Percentiles rank a stretch among this genome's conserved stretches.
Conservation (phyloP, 176 grass and related monocot genomes). For the Saccharum officinarum region DNA sequence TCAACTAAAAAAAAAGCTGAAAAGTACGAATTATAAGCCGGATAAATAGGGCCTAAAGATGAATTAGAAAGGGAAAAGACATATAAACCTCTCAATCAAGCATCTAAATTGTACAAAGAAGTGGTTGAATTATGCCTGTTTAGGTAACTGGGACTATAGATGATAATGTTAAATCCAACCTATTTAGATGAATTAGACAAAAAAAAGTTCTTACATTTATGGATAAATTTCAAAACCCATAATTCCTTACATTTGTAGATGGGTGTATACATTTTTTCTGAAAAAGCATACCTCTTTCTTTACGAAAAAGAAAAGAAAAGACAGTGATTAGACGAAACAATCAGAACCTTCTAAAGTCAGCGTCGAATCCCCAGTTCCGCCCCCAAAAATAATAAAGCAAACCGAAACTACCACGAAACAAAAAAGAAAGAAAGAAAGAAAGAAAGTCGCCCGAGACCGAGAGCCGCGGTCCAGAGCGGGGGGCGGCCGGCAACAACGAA, state of each 20-base stretch:
- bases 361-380: not conserved
- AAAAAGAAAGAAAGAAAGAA: not conserved
- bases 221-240: not conserved
- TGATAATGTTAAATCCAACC: too few species aligned
- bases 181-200: too few species aligned
- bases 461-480: slow-evolving; percentile 41
- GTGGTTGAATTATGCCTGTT: too few species aligned
- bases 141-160: too few species aligned
- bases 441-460: not conserved
- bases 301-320: not conserved
- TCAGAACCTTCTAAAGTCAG: slow-evolving; percentile 21
- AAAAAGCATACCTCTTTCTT: not conserved
- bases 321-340: not conserved
- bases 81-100: too few species aligned
- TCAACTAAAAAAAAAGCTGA: too few species aligned
- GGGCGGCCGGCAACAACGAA: slow-evolving; percentile 41
- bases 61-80: too few species aligned
- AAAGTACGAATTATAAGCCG: too few species aligned
- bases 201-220: not conserved
- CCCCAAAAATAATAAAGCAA: not conserved
- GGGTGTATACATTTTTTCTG: not conserved
- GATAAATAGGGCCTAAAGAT: too few species aligned
- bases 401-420: not conserved
- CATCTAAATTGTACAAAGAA: too few species aligned
- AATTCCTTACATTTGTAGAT: not conserved